Evolutionary conservation across 2,329 filamentous ascomycete genomes (phyloP).

Genomic region (Monilinia aucupariae): DNA sequence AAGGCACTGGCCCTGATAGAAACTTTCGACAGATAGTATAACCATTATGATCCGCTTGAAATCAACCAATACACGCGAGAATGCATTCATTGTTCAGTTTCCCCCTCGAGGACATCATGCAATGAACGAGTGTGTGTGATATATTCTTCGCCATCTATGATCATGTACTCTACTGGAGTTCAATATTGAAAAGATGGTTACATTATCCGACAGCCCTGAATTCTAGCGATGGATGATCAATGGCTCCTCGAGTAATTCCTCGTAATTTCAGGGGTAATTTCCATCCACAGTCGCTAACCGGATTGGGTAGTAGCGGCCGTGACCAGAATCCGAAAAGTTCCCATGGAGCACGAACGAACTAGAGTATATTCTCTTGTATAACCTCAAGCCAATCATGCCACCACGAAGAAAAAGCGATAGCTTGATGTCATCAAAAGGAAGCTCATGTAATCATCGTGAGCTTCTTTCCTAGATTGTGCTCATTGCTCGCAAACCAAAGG

Average conservation of each 20-base stretch:
- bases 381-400: neutral
- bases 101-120: no score
- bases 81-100: neutral
- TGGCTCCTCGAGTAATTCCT: no score
- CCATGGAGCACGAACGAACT: neutral
- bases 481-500: neutral
- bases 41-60: no score
- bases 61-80: neutral
- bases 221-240: neutral
- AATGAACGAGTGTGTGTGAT: no score
- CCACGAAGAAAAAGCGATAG: neutral
- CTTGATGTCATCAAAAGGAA: neutral
- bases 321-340: neutral
- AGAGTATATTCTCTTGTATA: neutral
- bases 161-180: neutral
- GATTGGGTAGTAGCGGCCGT: neutral
- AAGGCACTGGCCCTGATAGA: neutral
- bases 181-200: neutral
- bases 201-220: neutral
- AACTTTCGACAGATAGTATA: no score
- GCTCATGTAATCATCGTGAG: neutral
- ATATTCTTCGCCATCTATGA: neutral
- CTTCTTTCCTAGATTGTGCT: neutral
- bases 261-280: neutral
- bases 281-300: neutral